Evolutionary conservation across 2,329 filamentous ascomycete species (phyloP).

Genomic region (Verticillium tricorpus): DNA sequence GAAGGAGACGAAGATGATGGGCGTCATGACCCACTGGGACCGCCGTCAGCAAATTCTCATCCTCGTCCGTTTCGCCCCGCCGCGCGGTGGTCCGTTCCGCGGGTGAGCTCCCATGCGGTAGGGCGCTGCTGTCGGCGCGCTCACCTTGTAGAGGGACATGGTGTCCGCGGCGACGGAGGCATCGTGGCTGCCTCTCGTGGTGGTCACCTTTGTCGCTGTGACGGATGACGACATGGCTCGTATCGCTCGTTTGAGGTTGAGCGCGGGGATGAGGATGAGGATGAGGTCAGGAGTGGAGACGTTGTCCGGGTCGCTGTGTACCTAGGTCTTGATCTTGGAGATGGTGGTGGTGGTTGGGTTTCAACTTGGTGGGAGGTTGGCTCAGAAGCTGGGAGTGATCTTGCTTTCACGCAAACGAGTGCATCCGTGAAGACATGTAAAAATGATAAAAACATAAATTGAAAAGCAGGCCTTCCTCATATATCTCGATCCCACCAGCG

Average conservation of each 20-base stretch:
- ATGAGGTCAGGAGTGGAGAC: neutral
- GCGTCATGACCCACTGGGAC: slow-evolving; percentile 50
- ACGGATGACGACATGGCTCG: slow-evolving; percentile 15
- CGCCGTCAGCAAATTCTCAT: neutral
- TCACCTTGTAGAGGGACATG: slow-evolving; percentile 18
- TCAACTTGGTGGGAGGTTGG: too few species aligned
- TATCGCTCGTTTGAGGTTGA: neutral
- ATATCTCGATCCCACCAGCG: neutral
- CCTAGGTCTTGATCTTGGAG: neutral
- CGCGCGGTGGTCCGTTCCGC: too few species aligned
- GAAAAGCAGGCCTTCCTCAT: too few species aligned
- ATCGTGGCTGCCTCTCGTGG: slow-evolving; percentile 7
- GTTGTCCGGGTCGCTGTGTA: too few species aligned
- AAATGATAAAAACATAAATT: too few species aligned
- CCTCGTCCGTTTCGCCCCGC: too few species aligned
- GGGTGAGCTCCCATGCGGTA: too few species aligned
- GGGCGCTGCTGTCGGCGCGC: neutral
- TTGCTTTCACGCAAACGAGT: too few species aligned
- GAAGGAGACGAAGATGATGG: slow-evolving; percentile 60
- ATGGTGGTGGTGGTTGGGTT: neutral
- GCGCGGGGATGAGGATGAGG: neutral
- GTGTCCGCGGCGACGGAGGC: slow-evolving; percentile 7
- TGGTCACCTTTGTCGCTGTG: slow-evolving; percentile 10
- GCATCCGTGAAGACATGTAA: too few species aligned
- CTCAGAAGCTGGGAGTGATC: too few species aligned